A percentile compares a stretch with the other conserved stretches of the same genome.
These are phyloP conservation scores for Purshia tridentata DNA, from an alignment of 306 rosid genomes.

Conservation along the genomic window DNA sequence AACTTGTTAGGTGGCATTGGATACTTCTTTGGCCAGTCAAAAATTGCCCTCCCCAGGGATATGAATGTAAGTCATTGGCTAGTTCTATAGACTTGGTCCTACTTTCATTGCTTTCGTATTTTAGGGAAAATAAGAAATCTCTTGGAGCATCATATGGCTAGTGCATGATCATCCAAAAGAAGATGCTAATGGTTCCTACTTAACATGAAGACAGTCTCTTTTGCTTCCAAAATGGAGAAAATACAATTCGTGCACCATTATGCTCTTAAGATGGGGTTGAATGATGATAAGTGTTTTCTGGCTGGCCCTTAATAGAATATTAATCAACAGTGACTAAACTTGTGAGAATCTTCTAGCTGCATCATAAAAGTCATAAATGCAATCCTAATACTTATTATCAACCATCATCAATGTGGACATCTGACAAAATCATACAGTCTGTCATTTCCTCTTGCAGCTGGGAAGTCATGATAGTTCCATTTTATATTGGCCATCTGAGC, in stretches of 20 bases:
- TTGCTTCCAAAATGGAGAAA: not conserved
- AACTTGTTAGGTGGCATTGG: conserved; percentile 93
- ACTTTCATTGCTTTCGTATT: not conserved
- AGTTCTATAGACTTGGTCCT: not conserved
- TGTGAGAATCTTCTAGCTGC: not conserved
- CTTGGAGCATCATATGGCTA: not conserved
- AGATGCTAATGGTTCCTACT: not conserved
- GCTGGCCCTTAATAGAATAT: not conserved
- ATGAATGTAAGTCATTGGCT: conserved; percentile 51
- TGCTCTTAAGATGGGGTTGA: not conserved
- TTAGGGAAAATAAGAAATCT: conserved; percentile 14
- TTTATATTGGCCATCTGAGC: conserved; percentile 94
- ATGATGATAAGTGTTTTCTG: conserved; percentile 2
- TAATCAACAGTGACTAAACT: not conserved
- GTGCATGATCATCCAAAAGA: not conserved
- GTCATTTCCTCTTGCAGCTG: conserved; percentile 55
- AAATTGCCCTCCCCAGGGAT: conserved; percentile 54
- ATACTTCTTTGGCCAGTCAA: conserved; percentile 93
- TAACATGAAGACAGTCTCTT: not conserved
- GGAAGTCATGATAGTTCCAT: conserved; percentile 45
- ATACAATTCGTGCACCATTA: not conserved
- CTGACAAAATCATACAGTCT: conserved; percentile 29
- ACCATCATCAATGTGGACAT: conserved; percentile 29
- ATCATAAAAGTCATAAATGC: not conserved
- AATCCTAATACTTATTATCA: conserved; percentile 19